A percentile compares a stretch with the other conserved stretches of the same genome.
Conservation (phyloP, 495 filamentous ascomycete species). For the Antarctomyces pellizariae region DNA sequence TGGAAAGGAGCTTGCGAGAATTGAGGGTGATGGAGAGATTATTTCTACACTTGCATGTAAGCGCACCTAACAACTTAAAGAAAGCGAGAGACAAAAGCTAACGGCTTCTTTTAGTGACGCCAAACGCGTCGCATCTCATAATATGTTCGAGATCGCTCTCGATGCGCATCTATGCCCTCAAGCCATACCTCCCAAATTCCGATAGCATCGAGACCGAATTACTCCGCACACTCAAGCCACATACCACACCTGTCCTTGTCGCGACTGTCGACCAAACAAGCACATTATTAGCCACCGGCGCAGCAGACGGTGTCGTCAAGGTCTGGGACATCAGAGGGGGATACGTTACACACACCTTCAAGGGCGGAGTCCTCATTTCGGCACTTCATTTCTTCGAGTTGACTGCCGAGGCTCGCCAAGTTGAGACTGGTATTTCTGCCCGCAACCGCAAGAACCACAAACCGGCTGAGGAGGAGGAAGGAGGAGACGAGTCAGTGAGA, state of each 20-base stretch:
- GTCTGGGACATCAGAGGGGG: constrained; percentile 89
- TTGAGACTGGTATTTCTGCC: constrained; percentile 12
- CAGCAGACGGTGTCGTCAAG: constrained; percentile 78
- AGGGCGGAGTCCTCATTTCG: constrained; percentile 73
- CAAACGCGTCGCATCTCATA: constrained; percentile 66
- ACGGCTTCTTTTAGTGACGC: constrained; percentile 40
- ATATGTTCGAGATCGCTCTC: constrained; percentile 81
- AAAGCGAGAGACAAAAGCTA: constrained; percentile 4
- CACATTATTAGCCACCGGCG: constrained; percentile 77
- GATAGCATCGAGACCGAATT: constrained; percentile 38
- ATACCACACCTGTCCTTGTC: constrained; percentile 67
- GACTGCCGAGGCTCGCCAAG: constrained; percentile 17
- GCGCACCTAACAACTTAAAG: constrained; percentile 9
- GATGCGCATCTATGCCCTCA: constrained; percentile 72
- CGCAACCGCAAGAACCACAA: constrained; percentile 15
- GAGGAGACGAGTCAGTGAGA: constrained; percentile 16
- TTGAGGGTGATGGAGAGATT: constrained; percentile 87
- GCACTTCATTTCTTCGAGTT: constrained; percentile 81
- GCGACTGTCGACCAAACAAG: constrained; percentile 63
- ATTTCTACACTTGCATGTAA: constrained; percentile 68
- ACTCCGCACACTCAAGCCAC: constrained; percentile 67
- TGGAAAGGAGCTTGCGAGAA: constrained; percentile 56
- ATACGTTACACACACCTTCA: constrained; percentile 83
- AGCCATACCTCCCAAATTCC: constrained; percentile 26
- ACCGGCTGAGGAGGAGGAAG: constrained; percentile 21